Percentiles rank a stretch among this genome's conserved stretches.
Conservation (phyloP, 805 yeast species). For the Saccharomycopsis sp. region DNA sequence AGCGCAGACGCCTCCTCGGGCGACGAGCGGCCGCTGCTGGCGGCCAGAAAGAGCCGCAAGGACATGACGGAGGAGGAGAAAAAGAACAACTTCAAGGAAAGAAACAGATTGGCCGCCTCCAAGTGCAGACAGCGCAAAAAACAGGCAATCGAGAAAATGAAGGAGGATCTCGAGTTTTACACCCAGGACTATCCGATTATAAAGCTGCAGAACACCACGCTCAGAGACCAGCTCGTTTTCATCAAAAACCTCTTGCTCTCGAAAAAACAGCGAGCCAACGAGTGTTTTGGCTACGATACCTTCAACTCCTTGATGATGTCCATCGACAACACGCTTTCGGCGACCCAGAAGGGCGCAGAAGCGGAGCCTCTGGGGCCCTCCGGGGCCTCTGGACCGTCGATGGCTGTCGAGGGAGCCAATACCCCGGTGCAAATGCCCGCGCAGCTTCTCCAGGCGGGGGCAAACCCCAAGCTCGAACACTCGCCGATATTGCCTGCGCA, state of each 20-base stretch:
- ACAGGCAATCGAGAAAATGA: constrained; percentile 77
- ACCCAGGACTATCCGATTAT: constrained; percentile 64
- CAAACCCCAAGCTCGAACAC: neutral
- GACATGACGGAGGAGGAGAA: constrained; percentile 66
- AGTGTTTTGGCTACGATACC: constrained; percentile 43
- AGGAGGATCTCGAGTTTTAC: constrained; percentile 66
- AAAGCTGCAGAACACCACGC: constrained; percentile 47
- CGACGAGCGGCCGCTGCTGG: constrained; percentile 4
- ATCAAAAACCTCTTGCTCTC: constrained; percentile 41
- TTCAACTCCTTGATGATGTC: constrained; percentile 34
- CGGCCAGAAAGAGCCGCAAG: constrained; percentile 36
- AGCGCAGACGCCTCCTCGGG: neutral
- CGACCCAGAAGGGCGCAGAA: neutral
- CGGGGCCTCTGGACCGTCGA: neutral
- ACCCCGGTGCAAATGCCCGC: neutral
- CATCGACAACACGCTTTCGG: neutral
- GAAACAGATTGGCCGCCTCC: constrained; percentile 92
- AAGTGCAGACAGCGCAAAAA: constrained; percentile 94
- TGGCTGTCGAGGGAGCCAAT: neutral
- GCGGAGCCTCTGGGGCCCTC: too few species aligned
- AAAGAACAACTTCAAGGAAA: constrained; percentile 69
- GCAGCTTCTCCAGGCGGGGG: neutral
- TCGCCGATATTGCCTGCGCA: neutral
- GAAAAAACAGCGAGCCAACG: constrained; percentile 44
- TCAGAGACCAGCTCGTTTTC: constrained; percentile 51